Conservation (phyloP, 257 asterid species). For the Cinchona pubescens region DNA sequence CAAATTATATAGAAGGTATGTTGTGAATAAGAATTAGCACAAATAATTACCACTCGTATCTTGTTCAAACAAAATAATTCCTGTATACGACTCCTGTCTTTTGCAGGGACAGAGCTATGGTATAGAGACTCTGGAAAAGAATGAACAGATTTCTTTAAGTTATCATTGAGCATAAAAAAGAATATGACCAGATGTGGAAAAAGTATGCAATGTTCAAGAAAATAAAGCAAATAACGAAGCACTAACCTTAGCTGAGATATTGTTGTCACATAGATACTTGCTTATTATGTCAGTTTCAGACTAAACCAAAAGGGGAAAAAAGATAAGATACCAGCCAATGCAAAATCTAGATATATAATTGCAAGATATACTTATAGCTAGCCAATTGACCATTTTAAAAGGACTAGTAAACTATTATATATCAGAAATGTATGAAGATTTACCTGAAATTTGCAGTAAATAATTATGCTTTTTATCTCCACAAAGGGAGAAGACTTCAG, state of each 20-base stretch:
- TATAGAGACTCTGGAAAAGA: constrained; percentile 74
- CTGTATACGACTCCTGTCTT: constrained; percentile 73
- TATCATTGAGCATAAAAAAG: constrained; percentile 13
- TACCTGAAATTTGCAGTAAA: constrained; percentile 97
- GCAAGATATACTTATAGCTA: not conserved
- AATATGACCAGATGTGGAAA: constrained; percentile 23
- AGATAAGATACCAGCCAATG: constrained; percentile 13
- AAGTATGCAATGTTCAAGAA: constrained; percentile 16
- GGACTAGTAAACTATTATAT: not conserved
- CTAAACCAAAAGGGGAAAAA: constrained; percentile 38
- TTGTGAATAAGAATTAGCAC: constrained; percentile 13
- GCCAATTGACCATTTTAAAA: not conserved
- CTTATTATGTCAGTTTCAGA: constrained; percentile 86
- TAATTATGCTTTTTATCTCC: constrained; percentile 76
- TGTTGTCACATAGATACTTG: constrained; percentile 73
- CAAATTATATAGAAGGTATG: constrained; percentile 5
- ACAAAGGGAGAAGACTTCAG: constrained; percentile 67
- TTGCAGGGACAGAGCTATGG: constrained; percentile 85
- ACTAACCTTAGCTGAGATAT: constrained; percentile 82
- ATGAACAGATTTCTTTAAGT: constrained; percentile 10
- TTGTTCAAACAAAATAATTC: constrained; percentile 81
- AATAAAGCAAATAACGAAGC: constrained; percentile 29
- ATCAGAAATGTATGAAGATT: constrained; percentile 16
- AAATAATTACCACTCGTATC: constrained; percentile 77
- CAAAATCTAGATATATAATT: constrained; percentile 6